These are phyloP conservation scores for Wickerhamomyces queroliae DNA, from an alignment of 805 yeast species.

Conservation along the genomic window DNA sequence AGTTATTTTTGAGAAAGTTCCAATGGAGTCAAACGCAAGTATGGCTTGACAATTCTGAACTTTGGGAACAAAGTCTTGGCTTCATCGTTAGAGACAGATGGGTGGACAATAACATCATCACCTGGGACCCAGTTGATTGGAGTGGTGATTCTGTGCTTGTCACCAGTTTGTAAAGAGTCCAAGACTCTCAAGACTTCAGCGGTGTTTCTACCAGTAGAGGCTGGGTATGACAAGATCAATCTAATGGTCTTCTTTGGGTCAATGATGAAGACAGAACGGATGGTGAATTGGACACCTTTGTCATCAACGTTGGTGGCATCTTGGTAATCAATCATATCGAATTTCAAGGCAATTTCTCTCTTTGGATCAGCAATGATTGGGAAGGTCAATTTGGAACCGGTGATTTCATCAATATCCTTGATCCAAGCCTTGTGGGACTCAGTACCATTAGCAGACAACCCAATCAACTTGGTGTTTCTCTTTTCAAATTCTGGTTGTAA, in stretches of 20 bases:
- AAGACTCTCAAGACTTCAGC: constrained; percentile 67
- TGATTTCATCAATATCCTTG: constrained; percentile 63
- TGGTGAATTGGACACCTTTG: constrained; percentile 60
- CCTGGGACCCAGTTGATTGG: constrained; percentile 74
- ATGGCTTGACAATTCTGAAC: constrained; percentile 55
- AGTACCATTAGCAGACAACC: constrained; percentile 59
- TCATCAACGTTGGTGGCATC: constrained; percentile 63
- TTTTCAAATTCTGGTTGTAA: constrained; percentile 63
- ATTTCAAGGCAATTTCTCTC: constrained; percentile 53
- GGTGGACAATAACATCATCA: constrained; percentile 69
- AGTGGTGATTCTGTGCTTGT: constrained; percentile 55
- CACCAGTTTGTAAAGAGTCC: constrained; percentile 65
- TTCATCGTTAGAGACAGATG: constrained; percentile 52
- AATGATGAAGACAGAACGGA: constrained; percentile 66
- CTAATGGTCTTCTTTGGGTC: constrained; percentile 63
- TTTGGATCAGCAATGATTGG: constrained; percentile 66
- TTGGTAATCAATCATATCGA: constrained; percentile 68
- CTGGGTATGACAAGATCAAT: constrained; percentile 62
- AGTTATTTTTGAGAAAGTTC: constrained; percentile 9
- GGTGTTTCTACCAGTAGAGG: constrained; percentile 71
- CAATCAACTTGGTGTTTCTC: constrained; percentile 61
- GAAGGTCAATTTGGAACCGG: constrained; percentile 51
- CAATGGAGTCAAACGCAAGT: constrained; percentile 49
- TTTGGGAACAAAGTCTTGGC: constrained; percentile 59
- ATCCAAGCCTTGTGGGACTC: constrained; percentile 64